phyloP scores from a whole-genome alignment of 257 asterid species.

The Fraxinus excelsior region DNA sequence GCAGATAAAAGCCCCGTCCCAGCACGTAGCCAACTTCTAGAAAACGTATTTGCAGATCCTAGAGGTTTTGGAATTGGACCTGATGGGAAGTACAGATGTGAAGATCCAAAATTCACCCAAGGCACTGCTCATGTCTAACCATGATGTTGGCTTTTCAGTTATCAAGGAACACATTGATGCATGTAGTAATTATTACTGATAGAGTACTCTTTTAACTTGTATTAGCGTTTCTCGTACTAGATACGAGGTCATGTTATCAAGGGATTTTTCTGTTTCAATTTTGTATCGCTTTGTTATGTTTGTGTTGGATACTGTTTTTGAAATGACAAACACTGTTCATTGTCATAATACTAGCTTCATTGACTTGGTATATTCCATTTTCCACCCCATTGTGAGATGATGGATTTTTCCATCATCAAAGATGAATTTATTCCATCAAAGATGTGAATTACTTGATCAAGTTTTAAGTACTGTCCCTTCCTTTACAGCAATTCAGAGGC shows the following conservation, averaged over 20 bases:
- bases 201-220: slow-evolving; percentile 20
- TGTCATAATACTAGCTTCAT: too few species aligned
- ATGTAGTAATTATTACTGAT: slow-evolving; percentile 28
- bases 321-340: slow-evolving; percentile 9
- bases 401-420: too few species aligned
- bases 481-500: neutral
- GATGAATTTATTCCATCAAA: neutral
- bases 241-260: slow-evolving; percentile 28
- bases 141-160: slow-evolving; percentile 6
- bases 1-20: slow-evolving; percentile 90
- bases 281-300: slow-evolving; percentile 22
- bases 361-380: neutral
- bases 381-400: too few species aligned
- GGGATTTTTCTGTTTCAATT: slow-evolving; percentile 28
- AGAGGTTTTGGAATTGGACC: slow-evolving; percentile 93
- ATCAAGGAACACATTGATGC: slow-evolving; percentile 16
- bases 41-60: slow-evolving; percentile 95
- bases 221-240: slow-evolving; percentile 21
- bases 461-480: neutral
- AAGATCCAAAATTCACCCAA: slow-evolving; percentile 94
- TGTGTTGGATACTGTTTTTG: slow-evolving; percentile 22
- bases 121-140: slow-evolving; percentile 89
- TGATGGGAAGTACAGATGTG: slow-evolving; percentile 96
- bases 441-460: neutral
- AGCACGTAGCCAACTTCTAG: slow-evolving; percentile 79